phyloP scores from a whole-genome alignment of 345 rosid species.

The Rhizophora apiculata region DNA sequence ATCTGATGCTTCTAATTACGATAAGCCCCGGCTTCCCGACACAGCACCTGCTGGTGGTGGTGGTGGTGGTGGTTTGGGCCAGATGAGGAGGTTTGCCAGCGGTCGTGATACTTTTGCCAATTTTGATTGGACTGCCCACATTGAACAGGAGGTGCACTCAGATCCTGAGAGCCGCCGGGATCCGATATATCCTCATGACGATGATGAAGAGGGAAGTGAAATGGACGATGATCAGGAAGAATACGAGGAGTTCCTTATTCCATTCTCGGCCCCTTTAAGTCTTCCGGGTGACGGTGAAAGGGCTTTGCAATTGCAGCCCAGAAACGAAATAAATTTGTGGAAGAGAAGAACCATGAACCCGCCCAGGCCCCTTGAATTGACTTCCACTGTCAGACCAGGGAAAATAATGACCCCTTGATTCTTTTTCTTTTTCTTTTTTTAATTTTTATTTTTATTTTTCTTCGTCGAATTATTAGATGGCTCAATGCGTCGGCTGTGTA shows the following conservation, averaged over 20 bases:
- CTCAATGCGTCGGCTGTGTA: not conserved
- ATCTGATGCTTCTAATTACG: conserved; percentile 17
- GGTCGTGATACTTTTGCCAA: conserved; percentile 49
- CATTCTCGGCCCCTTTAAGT: conserved; percentile 72
- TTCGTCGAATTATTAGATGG: conserved; percentile 10
- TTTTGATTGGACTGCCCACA: conserved; percentile 72
- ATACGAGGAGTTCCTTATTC: conserved; percentile 41
- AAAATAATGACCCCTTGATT: conserved; percentile 2
- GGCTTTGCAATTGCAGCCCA: conserved; percentile 36
- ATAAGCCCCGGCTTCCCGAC: conserved; percentile 11
- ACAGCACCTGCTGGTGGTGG: conserved; percentile 35
- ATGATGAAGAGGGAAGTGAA: conserved; percentile 43
- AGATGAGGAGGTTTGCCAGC: conserved; percentile 77
- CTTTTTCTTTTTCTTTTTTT: not conserved
- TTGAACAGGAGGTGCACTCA: conserved; percentile 38
- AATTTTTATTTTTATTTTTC: not conserved
- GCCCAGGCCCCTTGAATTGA: conserved; percentile 65
- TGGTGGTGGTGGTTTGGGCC: conserved; percentile 36
- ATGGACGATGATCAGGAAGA: conserved; percentile 26
- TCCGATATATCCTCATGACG: conserved; percentile 26
- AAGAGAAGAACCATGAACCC: conserved; percentile 81
- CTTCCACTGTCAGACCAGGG: conserved; percentile 4
- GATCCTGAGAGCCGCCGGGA: conserved; percentile 25
- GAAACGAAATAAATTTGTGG: conserved; percentile 81
- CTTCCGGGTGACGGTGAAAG: conserved; percentile 24